Evolutionary conservation across 2,329 filamentous ascomycete genomes (phyloP), one percentile per base, ranked within the genome.

Genomic region (Fusarium sp.): DNA sequence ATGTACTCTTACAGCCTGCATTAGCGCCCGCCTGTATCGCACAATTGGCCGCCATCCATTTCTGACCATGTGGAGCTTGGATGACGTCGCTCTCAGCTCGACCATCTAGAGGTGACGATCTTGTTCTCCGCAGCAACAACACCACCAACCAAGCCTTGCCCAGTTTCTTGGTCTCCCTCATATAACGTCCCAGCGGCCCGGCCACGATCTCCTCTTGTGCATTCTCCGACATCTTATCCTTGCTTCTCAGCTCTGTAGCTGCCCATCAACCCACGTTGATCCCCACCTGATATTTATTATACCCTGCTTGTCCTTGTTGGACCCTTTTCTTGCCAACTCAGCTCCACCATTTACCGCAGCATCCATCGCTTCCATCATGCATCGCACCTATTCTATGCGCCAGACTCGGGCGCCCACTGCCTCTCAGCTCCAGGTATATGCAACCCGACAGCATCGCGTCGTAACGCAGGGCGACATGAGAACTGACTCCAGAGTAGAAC

Each of bases 361-460:
- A 65, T 40, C 60, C 65, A 65, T 42, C 58, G 60, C 52, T 52
- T 64, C 38, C 79, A 80, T 62, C 54, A 99, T 99, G 94, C 95
- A 99, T 87, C 93, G 94, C 78, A 97, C 95, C 68, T 99, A 98
- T 79, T 97, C 93, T 73, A 96, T 97, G 95, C 93, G 95, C 89
- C 91, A 96, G 81, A 90, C 91, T 79, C 90, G 95, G 85, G 92
- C 92, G 79, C 95, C 95, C 44, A 99, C 95, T 68, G 95, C 95
- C 74, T 96, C 93, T 74, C 85, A 87, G 74, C 81, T 88, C 41
- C 84, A 87, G 77, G 85, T 87, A 73, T 61, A 78, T 58, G 11
- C 12, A 10, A 9, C 5, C 9, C 19, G 6, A 34, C 43, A 7
- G 7, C 26, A 4, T 22, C 7, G 10, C 8, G 15, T 25, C 22